Evolutionary conservation across 352 stramenopile species (phyloP).

Genomic region (Pythium chondricola): DNA sequence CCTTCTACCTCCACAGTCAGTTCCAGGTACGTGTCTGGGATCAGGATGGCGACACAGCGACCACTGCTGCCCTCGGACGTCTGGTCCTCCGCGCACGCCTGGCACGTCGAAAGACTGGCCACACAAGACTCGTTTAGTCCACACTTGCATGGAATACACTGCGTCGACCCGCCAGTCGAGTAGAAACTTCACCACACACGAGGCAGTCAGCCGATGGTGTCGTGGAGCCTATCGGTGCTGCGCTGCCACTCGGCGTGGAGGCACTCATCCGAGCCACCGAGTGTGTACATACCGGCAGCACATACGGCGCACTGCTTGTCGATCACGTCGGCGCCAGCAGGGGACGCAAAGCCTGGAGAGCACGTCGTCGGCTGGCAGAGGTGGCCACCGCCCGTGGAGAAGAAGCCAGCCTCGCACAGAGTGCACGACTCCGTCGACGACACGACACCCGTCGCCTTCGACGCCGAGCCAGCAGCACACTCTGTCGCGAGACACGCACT

Average conservation of each 20-base stretch:
- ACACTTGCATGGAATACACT: constrained; percentile 39
- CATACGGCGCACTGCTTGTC: constrained; percentile 37
- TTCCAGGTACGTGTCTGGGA: constrained; percentile 27
- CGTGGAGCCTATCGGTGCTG: constrained; percentile 25
- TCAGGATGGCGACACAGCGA: constrained; percentile 21
- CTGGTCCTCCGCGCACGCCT: constrained; percentile 19
- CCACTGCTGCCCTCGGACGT: constrained; percentile 24
- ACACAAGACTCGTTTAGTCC: constrained; percentile 23
- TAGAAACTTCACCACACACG: constrained; percentile 36
- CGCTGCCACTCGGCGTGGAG: constrained; percentile 24
- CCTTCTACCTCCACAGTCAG: constrained; percentile 35
- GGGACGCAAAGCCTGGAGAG: constrained; percentile 28
- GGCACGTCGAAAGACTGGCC: constrained; percentile 24
- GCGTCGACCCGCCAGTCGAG: constrained; percentile 37
- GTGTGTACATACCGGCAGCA: constrained; percentile 27
- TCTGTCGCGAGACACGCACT: constrained; percentile 21
- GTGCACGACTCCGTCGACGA: constrained; percentile 16
- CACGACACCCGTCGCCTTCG: constrained; percentile 18
- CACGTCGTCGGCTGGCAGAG: constrained; percentile 27
- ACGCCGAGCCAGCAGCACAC: constrained; percentile 28
- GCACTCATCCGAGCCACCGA: constrained; percentile 31
- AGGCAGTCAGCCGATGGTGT: constrained; percentile 24
- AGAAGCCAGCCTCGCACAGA: constrained; percentile 28
- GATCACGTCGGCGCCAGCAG: constrained; percentile 26
- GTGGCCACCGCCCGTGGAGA: constrained; percentile 19